Base-by-base conservation (phyloP, 257 asterid species). In the Orobanche coerulescens region DNA sequence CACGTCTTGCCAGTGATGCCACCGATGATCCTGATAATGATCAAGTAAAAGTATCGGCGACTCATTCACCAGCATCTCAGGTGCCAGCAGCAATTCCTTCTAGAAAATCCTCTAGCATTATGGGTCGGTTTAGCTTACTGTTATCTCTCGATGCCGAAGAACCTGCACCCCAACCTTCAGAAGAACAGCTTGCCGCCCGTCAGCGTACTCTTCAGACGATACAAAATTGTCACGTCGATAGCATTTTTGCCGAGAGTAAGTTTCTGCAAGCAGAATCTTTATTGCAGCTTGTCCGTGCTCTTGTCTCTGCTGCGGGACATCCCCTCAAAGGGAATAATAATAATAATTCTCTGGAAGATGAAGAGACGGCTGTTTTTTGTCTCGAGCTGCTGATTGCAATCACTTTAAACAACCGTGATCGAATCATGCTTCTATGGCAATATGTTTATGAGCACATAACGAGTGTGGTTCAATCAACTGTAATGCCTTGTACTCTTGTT, bases 381-480 rank as follows among this genome's bases (percentile, higher is more conserved):
- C 75, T 91, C 49, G 98, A 91, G 69, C 73, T 88, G 86, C 75
- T 88, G 67, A 85, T 91, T 33, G 84, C 95, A 36, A 84, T 88
- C 69, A 79, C 95, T 7, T 67, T 90, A 44, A 85, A 85, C 61
- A 90, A 87, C 64, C 75, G 96, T 66, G 96, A 91, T 57, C 77
- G 98, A 71, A 91, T 91, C 70, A 84, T 80, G 90, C 95, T 90
- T 57, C 75, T 90, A 9, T 91, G 98, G 98, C 90, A 84, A 36
- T 73, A 81, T 49, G 86, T 91, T 64, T 84, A 91, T 52, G 95
- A 88, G 73, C 86, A 88, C 85, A 84, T 88, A 62, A 85, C 95
- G 26, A 72, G 62, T 71, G 69, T 91, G 65, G 96, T 91, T 58
- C 94, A 84, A 51, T 83, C 96, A 52, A 84, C 87, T 37, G 77